Percentiles rank a stretch among this genome's conserved stretches.
These are phyloP conservation scores for Neocatenulostroma microsporum DNA, from an alignment of 2,329 filamentous ascomycete species.

Conservation along the genomic window DNA sequence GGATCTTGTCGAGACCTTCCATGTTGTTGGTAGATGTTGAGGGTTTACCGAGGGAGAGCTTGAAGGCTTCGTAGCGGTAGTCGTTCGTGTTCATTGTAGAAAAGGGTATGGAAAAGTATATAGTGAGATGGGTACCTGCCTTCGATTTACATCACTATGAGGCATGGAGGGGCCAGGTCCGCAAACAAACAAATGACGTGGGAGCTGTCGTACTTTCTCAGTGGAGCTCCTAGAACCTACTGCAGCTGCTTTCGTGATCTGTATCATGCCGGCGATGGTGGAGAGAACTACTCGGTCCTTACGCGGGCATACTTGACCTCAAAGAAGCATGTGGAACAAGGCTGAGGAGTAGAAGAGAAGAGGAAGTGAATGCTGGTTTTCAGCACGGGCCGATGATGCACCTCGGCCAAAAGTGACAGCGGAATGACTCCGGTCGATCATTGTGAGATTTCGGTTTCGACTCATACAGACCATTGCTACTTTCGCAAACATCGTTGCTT, in stretches of 20 bases:
- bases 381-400: background rate
- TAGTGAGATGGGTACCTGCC: background rate
- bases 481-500: too few species aligned
- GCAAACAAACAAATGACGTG: conserved; percentile 2
- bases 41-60: conserved; percentile 3
- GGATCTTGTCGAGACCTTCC: conserved; percentile 30
- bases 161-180: too few species aligned
- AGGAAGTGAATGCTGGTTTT: background rate
- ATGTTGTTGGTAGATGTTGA: conserved; percentile 1
- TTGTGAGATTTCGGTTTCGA: background rate
- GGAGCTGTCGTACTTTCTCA: background rate
- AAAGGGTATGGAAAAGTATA: background rate
- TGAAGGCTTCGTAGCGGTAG: conserved; percentile 10
- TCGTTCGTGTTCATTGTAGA: conserved; percentile 12
- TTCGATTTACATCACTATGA: conserved; percentile 6
- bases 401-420: too few species aligned
- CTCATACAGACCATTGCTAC: background rate
- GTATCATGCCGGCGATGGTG: too few species aligned
- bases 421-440: background rate
- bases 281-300: too few species aligned
- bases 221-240: background rate
- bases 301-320: too few species aligned
- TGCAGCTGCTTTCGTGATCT: too few species aligned
- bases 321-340: too few species aligned
- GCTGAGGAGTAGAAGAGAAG: too few species aligned